Conservation (phyloP, 2,329 filamentous ascomycete species). For the Sclerotinia glacialis region DNA sequence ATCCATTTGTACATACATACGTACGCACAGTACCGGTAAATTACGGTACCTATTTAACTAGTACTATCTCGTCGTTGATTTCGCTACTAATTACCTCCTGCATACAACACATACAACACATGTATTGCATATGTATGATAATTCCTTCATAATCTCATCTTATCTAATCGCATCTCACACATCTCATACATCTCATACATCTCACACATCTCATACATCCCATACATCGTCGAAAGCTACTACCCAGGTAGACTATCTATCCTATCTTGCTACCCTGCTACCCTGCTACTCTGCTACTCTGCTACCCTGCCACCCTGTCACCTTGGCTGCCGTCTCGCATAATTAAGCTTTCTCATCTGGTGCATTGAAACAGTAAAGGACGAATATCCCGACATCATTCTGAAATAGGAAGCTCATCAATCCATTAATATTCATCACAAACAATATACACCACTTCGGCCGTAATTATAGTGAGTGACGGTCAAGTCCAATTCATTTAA, state of each 20-base stretch:
- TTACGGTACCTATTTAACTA: no score
- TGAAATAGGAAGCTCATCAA: conserved; percentile 22
- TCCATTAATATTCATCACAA: conserved; percentile 4
- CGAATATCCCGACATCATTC: conserved; percentile 18
- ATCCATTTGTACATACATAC: no score
- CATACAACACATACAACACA: no score
- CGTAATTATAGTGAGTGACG: neutral
- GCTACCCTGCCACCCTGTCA: neutral
- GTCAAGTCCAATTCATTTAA: conserved; percentile 3
- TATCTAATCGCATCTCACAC: no score
- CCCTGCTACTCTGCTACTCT: neutral
- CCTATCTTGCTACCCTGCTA: neutral
- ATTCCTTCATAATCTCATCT: no score
- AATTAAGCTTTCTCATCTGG: conserved; percentile 19
- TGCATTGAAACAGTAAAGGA: conserved; percentile 13
- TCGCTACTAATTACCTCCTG: neutral
- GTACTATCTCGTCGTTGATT: neutral
- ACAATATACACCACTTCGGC: conserved; percentile 4
- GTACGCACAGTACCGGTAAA: no score
- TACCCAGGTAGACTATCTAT: no score
- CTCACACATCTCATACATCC: no score
- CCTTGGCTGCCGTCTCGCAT: neutral
- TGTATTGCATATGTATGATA: no score
- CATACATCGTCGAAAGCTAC: no score
- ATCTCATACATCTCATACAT: no score